Evolutionary conservation across 257 asterid genomes (phyloP).

Genomic region (Ophiorrhiza pumila): DNA sequence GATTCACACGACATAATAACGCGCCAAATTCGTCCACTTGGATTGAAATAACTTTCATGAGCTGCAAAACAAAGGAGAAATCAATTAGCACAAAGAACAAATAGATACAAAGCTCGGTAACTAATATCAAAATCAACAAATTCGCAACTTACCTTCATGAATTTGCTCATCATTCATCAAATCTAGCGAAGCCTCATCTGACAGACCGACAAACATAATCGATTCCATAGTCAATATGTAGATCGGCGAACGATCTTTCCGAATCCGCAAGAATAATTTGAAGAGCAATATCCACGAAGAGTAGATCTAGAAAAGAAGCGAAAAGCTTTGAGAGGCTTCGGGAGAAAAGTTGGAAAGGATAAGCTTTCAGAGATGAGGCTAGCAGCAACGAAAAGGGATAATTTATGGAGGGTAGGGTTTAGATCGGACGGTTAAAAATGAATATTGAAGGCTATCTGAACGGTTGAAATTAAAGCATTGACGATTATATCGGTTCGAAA

Average conservation of each 20-base stretch:
- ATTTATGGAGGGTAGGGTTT: conserved; percentile 26
- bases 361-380: too few relatives aligned
- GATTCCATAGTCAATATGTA: conserved; percentile 27
- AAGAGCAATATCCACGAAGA: not conserved
- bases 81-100: not conserved
- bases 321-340: not conserved
- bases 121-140: too few relatives aligned
- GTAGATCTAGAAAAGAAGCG: not conserved
- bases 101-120: not conserved
- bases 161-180: not conserved
- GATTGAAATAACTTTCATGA: not conserved
- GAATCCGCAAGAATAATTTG: not conserved
- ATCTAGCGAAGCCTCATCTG: not conserved
- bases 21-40: not conserved
- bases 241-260: conserved; percentile 35
- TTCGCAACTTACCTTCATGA: not conserved
- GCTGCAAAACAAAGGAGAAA: not conserved
- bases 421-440: conserved; percentile 43
- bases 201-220: not conserved
- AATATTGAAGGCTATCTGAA: conserved; percentile 9
- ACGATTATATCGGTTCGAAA: conserved; percentile 22
- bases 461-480: conserved; percentile 27
- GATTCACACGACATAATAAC: not conserved
- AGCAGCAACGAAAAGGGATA: conserved; percentile 1
- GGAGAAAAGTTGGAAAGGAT: not conserved